Evolutionary conservation across 148 eudicot genomes (phyloP).

Genomic region (Cornus florida): DNA sequence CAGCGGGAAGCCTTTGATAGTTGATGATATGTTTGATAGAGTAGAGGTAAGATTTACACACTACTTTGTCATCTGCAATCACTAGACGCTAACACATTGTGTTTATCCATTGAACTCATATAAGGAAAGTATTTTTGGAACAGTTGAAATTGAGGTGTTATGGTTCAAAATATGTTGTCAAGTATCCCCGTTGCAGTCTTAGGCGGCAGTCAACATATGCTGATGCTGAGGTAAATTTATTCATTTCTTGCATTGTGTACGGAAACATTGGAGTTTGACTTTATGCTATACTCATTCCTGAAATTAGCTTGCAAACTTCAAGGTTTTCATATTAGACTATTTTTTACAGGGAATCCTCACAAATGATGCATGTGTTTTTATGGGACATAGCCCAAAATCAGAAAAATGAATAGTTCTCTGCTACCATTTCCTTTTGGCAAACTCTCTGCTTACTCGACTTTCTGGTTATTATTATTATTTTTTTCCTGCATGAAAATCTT

Average conservation of each 20-base stretch:
- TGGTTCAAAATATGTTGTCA: slow-evolving; percentile 84
- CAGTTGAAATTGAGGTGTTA: slow-evolving; percentile 86
- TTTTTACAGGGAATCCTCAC: neutral
- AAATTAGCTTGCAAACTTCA: neutral
- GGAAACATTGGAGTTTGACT: slow-evolving; percentile 9
- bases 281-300: slow-evolving; percentile 1
- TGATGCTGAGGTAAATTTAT: slow-evolving; percentile 77
- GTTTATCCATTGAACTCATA: slow-evolving; percentile 10
- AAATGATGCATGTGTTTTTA: neutral
- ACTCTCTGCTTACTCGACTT: neutral
- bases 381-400: neutral
- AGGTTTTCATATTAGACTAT: no score
- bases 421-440: neutral
- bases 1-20: slow-evolving; percentile 80
- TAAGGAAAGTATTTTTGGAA: slow-evolving; percentile 4
- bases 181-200: slow-evolving; percentile 95
- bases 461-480: no score
- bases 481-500: neutral
- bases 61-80: neutral
- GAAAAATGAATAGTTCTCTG: slow-evolving; percentile 6
- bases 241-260: neutral
- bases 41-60: slow-evolving; percentile 58
- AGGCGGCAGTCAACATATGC: slow-evolving; percentile 81
- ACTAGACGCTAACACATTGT: neutral
- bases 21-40: slow-evolving; percentile 97